Conservation (phyloP, 306 rosid species). For the Nissolia schottii region DNA sequence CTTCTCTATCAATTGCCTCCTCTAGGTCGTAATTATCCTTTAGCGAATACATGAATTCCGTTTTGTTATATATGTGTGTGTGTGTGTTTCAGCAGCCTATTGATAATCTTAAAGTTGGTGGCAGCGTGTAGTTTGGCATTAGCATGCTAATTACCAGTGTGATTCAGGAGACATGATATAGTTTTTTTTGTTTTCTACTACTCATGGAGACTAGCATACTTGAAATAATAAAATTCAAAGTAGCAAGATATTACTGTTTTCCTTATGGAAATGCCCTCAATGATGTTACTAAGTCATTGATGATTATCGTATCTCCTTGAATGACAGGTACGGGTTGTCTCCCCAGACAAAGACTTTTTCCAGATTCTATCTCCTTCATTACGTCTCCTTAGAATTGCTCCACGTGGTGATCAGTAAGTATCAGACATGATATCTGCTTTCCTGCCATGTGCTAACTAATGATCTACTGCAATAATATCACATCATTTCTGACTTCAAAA, state of each 20-base stretch:
- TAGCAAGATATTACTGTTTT: slow-evolving; percentile 11
- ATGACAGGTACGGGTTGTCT: slow-evolving; percentile 88
- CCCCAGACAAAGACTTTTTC: slow-evolving; percentile 97
- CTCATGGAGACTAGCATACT: background rate
- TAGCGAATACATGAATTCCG: background rate
- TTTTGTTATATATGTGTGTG: background rate
- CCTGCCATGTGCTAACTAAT: slow-evolving; percentile 3
- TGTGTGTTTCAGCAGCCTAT: background rate
- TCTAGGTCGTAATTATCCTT: background rate
- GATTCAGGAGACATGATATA: background rate
- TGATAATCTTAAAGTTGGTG: background rate
- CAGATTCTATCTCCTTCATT: slow-evolving; percentile 90
- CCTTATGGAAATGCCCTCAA: background rate
- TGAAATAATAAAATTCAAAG: background rate
- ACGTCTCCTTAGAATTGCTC: slow-evolving; percentile 91
- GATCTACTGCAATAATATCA: slow-evolving; percentile 9
- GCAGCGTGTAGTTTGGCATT: background rate
- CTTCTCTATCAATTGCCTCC: background rate
- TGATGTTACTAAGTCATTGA: slow-evolving; percentile 19
- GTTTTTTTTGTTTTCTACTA: background rate
- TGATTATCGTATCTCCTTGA: slow-evolving; percentile 27
- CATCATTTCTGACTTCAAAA: background rate
- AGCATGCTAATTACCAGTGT: background rate
- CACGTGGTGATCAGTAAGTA: slow-evolving; percentile 92
- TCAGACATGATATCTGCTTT: slow-evolving; percentile 15